Base-by-base conservation (phyloP, 257 asterid genomes). In the Datura wrightii region DNA sequence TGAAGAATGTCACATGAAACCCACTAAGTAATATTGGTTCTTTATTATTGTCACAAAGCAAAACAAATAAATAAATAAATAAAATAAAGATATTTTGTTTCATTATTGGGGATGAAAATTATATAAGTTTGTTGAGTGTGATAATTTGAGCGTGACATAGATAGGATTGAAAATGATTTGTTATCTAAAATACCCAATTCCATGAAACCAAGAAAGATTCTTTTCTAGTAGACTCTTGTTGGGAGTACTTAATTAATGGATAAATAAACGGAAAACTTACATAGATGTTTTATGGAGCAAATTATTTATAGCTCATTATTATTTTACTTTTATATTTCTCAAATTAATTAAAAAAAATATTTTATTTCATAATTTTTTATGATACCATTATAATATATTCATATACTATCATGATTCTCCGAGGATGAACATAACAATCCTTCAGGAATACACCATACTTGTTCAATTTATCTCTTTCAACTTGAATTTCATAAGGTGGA, bases 161-260 rank as follows among this genome's bases (percentile, higher is more conserved):
- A 4, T 78, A 14, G 82, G 82, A 78, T 14, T 78, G 82, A 50
- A 78, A 78, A 13, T 78, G 81, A 76, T 76, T 76, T 76, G 46
- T 48, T 31, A 31, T 76, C 62, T 76, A 50, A 24, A 50, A 24
- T 76, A 52, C 63, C 82, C 48, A 31, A 52, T 34, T 78, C 82
- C 82, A 31, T 78, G 82, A 78, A 78, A 78, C 82, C 82, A 78
- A 78, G 82, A 78, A 78, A 78, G 63, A 78, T 52, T 78, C 63
- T 52, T 52, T 69, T 52, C 52, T 8, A 50, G 63, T 50, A 52
- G 48, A 14, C 63, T 76, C 60, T 50, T 50, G n/a, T 50, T 7
- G 63, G 48, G 16, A 34, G 63, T 55, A 52, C 82, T 52, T 78
- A 50, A 50, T 50, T 74, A 74, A 24, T 24, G 15, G 41, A 18